Evolutionary conservation across 2,329 filamentous ascomycete genomes (phyloP).

Genomic region (Dactylonectria estremocensis): DNA sequence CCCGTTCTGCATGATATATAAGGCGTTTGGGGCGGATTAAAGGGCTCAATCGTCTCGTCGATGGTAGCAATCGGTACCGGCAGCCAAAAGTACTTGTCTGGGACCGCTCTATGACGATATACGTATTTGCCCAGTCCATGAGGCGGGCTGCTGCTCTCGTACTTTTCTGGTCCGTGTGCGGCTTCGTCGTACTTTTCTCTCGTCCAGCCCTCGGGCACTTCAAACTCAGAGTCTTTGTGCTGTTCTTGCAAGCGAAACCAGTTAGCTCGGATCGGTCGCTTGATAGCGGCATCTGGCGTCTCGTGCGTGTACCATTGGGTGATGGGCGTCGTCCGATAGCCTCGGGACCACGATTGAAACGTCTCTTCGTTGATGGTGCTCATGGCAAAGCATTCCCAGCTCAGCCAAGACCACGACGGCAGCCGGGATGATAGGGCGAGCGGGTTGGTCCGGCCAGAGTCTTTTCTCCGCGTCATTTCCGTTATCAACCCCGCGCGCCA

Average conservation of each 20-base stretch:
- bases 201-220: not conserved
- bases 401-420: not conserved
- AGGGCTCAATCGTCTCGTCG: not conserved
- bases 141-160: not conserved
- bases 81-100: not conserved
- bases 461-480: not conserved
- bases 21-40: not conserved
- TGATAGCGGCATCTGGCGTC: not conserved
- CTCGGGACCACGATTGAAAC: not conserved
- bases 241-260: not conserved
- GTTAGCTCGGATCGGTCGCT: not conserved
- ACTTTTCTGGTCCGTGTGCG: not conserved
- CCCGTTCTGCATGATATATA: slow-evolving; percentile 3
- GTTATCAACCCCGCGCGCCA: not conserved
- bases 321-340: not conserved
- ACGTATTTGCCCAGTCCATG: not conserved
- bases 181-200: not conserved
- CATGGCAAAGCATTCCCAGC: not conserved
- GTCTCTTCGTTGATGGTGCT: not conserved
- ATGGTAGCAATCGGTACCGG: not conserved
- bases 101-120: not conserved
- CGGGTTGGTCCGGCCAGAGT: not conserved
- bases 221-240: not conserved
- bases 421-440: not conserved
- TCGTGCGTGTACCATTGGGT: not conserved